Base-by-base conservation (phyloP, 495 filamentous ascomycete genomes). In the Geoglossum glabrum region DNA sequence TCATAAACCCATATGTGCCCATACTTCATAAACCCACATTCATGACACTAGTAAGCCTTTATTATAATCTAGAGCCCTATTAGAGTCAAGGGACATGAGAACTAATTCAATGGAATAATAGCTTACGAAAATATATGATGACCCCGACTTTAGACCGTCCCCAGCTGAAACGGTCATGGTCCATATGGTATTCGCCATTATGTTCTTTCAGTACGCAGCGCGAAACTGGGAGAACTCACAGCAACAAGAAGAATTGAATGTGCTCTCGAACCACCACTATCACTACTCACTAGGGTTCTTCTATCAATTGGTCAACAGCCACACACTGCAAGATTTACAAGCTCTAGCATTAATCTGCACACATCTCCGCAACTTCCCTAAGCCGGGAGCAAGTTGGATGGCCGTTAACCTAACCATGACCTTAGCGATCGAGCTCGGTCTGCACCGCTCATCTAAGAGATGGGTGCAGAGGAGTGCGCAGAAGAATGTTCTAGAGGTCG, bases 111-210 rank as follows among this genome's bases (percentile, higher is more conserved):
- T 10, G n/a, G n/a, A 58, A 59, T 56, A 31, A 26, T 63, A 84
- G 79, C 68, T 84, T 56, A 73, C 66, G 31, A 75, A 74, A 23
- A 74, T 80, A 54, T 86, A 84, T 61, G 77, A 83, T 57, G 80
- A 86, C 26, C 70, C 74, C 6, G 69, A 59, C 49, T 85, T 79
- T 66, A 68, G 74, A 57, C 76, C 83, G 0, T 76, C 76, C 0
- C 66, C 76, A 1, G 76, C 82, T 0, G 81, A 90, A 61, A 75
- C 72, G 1, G 83, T 86, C n/a, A 76, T 77, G 61, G 73, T 86
- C 23, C 84, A 89, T 68, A 85, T 86, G 76, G 73, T 88, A 52
- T 82, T 89, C 62, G 83, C 84, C 19, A 83, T 82, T 45, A 79
- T 88, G 63, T 81, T 80, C 62, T 87, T 81, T 56, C 86, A 90